These are phyloP conservation scores for Phlyctochytrium bullatum DNA, from an alignment of 192 early-diverging fungal species.

Conservation along the genomic window DNA sequence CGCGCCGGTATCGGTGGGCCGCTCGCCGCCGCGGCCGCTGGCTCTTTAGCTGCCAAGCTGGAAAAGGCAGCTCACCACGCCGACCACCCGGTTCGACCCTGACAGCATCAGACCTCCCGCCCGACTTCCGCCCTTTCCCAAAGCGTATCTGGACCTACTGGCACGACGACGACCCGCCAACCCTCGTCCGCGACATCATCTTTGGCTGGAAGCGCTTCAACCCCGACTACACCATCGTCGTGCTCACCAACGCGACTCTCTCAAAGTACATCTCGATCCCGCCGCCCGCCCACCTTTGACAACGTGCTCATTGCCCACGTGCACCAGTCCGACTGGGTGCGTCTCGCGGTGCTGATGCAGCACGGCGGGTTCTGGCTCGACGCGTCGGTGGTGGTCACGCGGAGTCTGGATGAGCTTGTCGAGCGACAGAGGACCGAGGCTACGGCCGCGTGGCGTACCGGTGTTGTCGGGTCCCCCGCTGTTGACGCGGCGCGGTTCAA, in stretches of 20 bases:
- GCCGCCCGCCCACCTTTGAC: not conserved
- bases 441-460: not conserved
- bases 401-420: not conserved
- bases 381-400: not conserved
- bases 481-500: too few species aligned
- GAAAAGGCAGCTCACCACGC: too few species aligned
- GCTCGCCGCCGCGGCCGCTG: too few species aligned
- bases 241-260: not conserved
- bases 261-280: not conserved
- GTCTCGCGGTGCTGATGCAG: not conserved
- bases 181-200: not conserved
- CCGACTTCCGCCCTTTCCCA: too few species aligned
- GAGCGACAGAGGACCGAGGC: not conserved
- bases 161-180: not conserved
- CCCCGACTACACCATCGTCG: not conserved
- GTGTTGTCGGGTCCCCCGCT: too few species aligned
- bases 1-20: too few species aligned
- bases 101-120: too few species aligned
- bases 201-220: not conserved
- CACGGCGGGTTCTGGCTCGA: not conserved
- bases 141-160: not conserved
- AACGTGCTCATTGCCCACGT: not conserved
- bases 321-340: not conserved
- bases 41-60: too few species aligned
- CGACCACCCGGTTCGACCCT: too few species aligned